Evolutionary conservation across 208 protist species (phyloP), one percentile per base, ranked within the genome.

Genomic region (Endotrypanum monterogeii): DNA sequence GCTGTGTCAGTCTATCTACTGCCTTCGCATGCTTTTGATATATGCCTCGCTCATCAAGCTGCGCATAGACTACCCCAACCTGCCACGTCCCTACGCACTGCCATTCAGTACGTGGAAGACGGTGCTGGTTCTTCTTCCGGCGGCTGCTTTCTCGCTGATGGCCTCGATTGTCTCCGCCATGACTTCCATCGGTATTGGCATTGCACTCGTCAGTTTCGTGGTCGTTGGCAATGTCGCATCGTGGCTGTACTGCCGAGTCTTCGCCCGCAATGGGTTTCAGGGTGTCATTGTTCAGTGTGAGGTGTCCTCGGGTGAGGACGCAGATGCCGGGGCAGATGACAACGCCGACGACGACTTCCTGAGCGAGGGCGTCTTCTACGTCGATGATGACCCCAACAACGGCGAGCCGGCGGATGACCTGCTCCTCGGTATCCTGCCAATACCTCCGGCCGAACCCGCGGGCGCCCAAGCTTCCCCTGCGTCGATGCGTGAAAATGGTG

Each of bases 261-360:
- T 92, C 57, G 90, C 85, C 28, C 79, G 63, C 57, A 87, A 92
- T 73, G 90, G 90, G 56, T 95, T 95, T 57, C 90, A 95, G 56
- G 90, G 90, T 37, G 88, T 92, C 30, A 95, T 95, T 73, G 90
- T 95, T 66, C 73, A 89, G 57, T 92, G 87, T 54, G 87, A 87
- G 41, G 67, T 87, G 32, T 82, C 77, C 46, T 85, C 75, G 20
- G 61, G 71, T 32, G 79, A 79, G 50, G 57, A 83, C 18, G 73
- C 39, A 32, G 75, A 65, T 48, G 56, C 32, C 71, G 78, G 32
- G 4, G 74, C 66, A 12, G 73, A 39, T 23, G 78, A 71, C 18
- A 71, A 62, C 16, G 66, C 25, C 52, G 39, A 67, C 12, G 74
- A 75, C n/a, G 54, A 71, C 46, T 58, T 61, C 14, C 74, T 85